Percentiles rank a stretch among this genome's conserved stretches.
These are phyloP conservation scores for Sordariomycetes sp. DNA, from an alignment of 2,329 filamentous ascomycete species.

Conservation along the genomic window DNA sequence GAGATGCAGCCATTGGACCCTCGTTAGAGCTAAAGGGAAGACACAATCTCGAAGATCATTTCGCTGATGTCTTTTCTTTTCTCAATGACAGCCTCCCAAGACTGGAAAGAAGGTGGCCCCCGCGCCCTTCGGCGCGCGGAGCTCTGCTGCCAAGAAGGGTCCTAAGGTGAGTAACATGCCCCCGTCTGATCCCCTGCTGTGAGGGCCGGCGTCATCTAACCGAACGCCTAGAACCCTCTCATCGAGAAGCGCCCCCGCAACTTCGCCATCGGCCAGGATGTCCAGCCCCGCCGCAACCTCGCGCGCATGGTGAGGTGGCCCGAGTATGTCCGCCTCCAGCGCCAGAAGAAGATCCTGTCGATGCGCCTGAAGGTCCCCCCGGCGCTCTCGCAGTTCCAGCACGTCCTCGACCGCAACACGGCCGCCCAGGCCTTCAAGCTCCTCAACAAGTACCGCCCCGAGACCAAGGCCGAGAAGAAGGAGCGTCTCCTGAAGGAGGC, in stretches of 20 bases:
- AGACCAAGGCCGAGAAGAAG: constrained; percentile 99
- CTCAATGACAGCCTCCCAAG: constrained; percentile 99
- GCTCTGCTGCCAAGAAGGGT: constrained; percentile 87
- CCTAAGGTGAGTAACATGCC: constrained; percentile 66
- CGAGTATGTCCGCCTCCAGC: constrained; percentile 97
- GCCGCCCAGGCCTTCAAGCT: constrained; percentile 97
- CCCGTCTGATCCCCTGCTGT: not conserved
- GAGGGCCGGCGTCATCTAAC: not conserved
- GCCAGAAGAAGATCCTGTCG: constrained; percentile 90
- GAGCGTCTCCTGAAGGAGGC: constrained; percentile 98
- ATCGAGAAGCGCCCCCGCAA: constrained; percentile 97
- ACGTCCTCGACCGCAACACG: constrained; percentile 92
- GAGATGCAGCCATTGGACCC: constrained; percentile 44
- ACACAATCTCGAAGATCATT: constrained; percentile 51
- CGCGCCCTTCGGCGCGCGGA: constrained; percentile 91
- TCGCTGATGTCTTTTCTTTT: constrained; percentile 94
- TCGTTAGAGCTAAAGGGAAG: constrained; percentile 72
- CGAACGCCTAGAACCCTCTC: constrained; percentile 72
- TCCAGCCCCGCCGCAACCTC: constrained; percentile 92
- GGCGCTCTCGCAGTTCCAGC: constrained; percentile 94
- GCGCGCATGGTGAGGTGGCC: constrained; percentile 99
- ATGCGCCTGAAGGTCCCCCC: constrained; percentile 98
- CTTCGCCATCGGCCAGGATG: constrained; percentile 98
- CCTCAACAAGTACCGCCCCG: constrained; percentile 99
- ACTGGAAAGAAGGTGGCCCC: constrained; percentile 94